A percentile compares a stretch with the other conserved stretches of the same genome.
Conservation (phyloP, 805 yeast species). For the Zygosaccharomyces kombuchaensis region DNA sequence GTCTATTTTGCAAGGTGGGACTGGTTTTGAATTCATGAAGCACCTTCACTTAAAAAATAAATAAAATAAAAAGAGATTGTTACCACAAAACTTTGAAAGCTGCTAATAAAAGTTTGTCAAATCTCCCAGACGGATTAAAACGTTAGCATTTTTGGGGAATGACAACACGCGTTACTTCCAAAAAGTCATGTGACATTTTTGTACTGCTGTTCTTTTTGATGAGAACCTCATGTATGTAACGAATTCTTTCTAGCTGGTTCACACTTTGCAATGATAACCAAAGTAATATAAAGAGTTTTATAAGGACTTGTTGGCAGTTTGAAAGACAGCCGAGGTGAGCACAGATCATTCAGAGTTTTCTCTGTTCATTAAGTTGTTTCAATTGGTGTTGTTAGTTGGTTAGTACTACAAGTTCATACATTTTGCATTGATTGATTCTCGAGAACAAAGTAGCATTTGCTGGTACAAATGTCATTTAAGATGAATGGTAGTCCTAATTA, state of each 20-base stretch:
- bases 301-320: not conserved
- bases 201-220: not conserved
- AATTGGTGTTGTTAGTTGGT: conserved; percentile 1
- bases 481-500: conserved; percentile 3
- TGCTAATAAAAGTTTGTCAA: too few species aligned
- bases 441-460: conserved; percentile 4
- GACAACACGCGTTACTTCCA: not conserved
- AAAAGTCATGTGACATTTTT: not conserved
- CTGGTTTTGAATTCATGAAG: too few species aligned
- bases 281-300: not conserved
- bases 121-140: not conserved
- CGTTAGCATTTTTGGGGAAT: not conserved
- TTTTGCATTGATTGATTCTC: not conserved
- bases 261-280: not conserved
- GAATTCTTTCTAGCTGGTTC: not conserved
- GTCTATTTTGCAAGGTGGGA: too few species aligned
- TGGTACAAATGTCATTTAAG: conserved; percentile 12
- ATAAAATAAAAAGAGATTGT: too few species aligned
- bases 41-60: too few species aligned
- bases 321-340: conserved; percentile 1
- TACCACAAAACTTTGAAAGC: too few species aligned
- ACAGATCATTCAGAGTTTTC: not conserved
- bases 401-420: not conserved
- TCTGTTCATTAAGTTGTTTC: not conserved
- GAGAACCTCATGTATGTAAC: conserved; percentile 3